These are phyloP conservation scores for Hygrophorus russula DNA, from an alignment of 768 basidiomycete genomes.

Conservation along the genomic window DNA sequence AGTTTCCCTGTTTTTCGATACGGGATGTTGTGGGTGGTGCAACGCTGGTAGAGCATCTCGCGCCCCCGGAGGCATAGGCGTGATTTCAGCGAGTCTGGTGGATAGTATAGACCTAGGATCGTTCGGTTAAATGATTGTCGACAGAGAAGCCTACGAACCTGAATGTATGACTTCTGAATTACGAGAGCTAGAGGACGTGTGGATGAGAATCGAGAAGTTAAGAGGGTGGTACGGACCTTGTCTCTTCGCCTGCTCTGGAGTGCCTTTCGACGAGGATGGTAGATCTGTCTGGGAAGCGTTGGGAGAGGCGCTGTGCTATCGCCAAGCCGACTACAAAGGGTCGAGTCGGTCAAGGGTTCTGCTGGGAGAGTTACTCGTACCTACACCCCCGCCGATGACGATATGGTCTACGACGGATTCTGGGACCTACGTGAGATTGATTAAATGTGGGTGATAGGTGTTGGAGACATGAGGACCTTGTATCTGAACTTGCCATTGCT, in stretches of 20 bases:
- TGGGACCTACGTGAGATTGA: slow-evolving; percentile 33
- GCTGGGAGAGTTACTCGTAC: neutral
- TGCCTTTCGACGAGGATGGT: slow-evolving; percentile 80
- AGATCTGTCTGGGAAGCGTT: slow-evolving; percentile 51
- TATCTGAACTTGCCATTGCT: slow-evolving; percentile 44
- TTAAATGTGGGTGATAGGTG: neutral
- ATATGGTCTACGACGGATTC: slow-evolving; percentile 72
- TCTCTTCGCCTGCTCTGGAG: slow-evolving; percentile 70
- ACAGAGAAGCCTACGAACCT: slow-evolving; percentile 27
- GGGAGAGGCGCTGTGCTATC: slow-evolving; percentile 63
- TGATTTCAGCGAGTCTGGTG: slow-evolving; percentile 74
- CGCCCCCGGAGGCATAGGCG: slow-evolving; percentile 79
- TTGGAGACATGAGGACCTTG: slow-evolving; percentile 33
- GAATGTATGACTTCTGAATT: slow-evolving; percentile 96
- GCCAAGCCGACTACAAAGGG: slow-evolving; percentile 75
- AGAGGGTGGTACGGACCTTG: slow-evolving; percentile 36
- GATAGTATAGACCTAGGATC: slow-evolving; percentile 69
- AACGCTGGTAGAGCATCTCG: slow-evolving; percentile 71
- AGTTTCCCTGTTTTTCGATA: slow-evolving; percentile 78
- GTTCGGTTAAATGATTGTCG: too few species aligned
- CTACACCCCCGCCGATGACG: slow-evolving; percentile 76
- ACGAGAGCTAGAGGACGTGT: slow-evolving; percentile 46
- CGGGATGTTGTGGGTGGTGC: slow-evolving; percentile 50
- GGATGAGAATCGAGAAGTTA: neutral
- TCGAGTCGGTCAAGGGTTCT: neutral